These are phyloP conservation scores for Grosmannia serpens DNA, from an alignment of 2,329 filamentous ascomycete species.

Conservation along the genomic window DNA sequence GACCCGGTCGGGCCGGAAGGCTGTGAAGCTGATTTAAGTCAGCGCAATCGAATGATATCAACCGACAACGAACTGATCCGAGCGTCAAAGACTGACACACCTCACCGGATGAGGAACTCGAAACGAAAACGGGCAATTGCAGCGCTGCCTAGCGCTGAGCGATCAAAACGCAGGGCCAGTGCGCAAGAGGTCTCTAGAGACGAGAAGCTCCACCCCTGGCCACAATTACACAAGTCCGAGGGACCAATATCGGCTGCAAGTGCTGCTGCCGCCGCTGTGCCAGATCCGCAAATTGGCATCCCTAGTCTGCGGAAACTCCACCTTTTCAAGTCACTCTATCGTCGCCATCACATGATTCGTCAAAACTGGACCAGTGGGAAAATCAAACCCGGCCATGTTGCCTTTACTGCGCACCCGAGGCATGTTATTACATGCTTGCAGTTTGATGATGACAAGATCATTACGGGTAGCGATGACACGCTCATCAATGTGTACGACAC, in stretches of 20 bases:
- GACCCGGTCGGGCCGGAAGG: constrained; percentile 65
- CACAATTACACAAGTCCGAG: constrained; percentile 50
- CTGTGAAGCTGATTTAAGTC: constrained; percentile 70
- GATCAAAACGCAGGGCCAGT: constrained; percentile 41
- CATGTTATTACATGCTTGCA: constrained; percentile 97
- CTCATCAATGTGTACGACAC: constrained; percentile 98
- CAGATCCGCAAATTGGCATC: constrained; percentile 70
- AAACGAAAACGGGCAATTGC: constrained; percentile 45
- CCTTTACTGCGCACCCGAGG: constrained; percentile 89
- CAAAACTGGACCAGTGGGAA: constrained; percentile 85
- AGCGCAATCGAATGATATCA: constrained; percentile 38
- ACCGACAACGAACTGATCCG: constrained; percentile 41
- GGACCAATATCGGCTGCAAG: constrained; percentile 80
- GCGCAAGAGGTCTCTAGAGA: constrained; percentile 34
- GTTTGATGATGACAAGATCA: constrained; percentile 95
- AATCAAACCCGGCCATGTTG: constrained; percentile 78
- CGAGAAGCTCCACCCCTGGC: constrained; percentile 26
- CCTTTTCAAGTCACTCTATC: constrained; percentile 92
- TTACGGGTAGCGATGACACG: constrained; percentile 94
- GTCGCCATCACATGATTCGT: constrained; percentile 81
- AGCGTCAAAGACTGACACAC: constrained; percentile 22
- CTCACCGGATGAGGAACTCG: constrained; percentile 34
- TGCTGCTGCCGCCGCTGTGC: constrained; percentile 70
- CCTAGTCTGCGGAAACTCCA: constrained; percentile 72
- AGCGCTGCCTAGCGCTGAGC: constrained; percentile 32